Base-by-base conservation (phyloP, 352 stramenopile species). In the Globisporangium barbulae region DNA sequence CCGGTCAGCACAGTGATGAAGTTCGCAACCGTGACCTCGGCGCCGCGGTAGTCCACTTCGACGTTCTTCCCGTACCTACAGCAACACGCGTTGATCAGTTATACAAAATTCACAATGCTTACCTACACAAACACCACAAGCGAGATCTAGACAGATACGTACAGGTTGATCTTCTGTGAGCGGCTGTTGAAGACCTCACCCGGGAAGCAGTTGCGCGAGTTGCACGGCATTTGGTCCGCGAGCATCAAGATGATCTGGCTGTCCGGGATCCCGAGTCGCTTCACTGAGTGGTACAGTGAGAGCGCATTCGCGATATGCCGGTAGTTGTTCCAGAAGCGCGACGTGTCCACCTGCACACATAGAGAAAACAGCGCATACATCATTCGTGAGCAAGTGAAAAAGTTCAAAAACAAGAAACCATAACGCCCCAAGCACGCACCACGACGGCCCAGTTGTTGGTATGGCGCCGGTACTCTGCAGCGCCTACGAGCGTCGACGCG, bases 311-410 rank as follows among this genome's bases (percentile, higher is more conserved):
- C 91, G 17, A 96, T 90, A 67, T 99, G 96, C 41, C 96, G 89
- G 76, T 99, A 99, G 75, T 99, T 99, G 77, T 97, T 98, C 88
- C 89, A 99, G 74, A 98, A 99, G 77, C 93, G 87, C 75, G 93
- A 98, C 33, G 94, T 98, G 35, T 96, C 91, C 61, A 97, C 89
- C 90, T 97, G 57, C 25, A 31, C 6, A 53, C 35, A 12, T 8
- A 55, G 30, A 28, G 7, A 35, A 6, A 5, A 12, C 21, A 52
- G 42, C 49, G 41, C 37, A 56, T 37, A 56, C 21, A 2, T 3
- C 22, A 42, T 31, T 35, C 37, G 37, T 57, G 5, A 57, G 48
- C 12, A 25, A 35, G 19, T 52, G 25, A 54, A 54, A 54, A 28
- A 28, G 28, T 30, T 25, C 31, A 47, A 15, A 30, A 31, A 33